Base-by-base conservation (phyloP, 495 filamentous ascomycete genomes). In the Cudoniella acicularis region DNA sequence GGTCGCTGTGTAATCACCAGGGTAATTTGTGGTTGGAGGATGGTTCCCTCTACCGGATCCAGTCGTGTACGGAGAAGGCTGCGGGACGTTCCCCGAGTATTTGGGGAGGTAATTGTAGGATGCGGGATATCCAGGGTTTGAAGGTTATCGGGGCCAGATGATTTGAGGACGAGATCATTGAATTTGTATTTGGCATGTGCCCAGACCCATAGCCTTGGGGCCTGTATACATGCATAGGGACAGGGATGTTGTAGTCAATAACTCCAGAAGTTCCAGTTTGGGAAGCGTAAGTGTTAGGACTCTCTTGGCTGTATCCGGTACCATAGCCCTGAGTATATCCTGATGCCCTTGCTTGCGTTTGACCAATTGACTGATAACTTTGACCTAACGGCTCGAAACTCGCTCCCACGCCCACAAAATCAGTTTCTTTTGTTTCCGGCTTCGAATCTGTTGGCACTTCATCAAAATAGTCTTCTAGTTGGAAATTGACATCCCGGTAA, bases 401-500 rank as follows among this genome's bases (percentile, higher is more conserved):
- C 10, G 48, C 20, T 25, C 48, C 48, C 10, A 50, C 21, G 11
- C 48, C 48, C 3, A 20, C 48, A 8, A 50, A 21, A 50, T 23
- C 48, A 3, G 18, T 9, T 13, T 23, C 48, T 10, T 50, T 26
- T 50, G 10, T 25, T 13, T 25, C 10, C 9, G 48, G 48, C 20
- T 50, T 50, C 18, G 11, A 10, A 26, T 50, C 48, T n/a, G n/a
- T 24, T 46, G 43, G 13, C n/a, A 46, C 23, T 26, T 36, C 48
- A 45, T 54, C 52, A 16, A 21, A 41, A 18, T 21, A 24, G 10
- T 62, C 60, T 9, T 54, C 61, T 11, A 11, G 46, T 23, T 16
- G 30, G 17, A 36, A 42, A 21, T 55, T 49, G 36, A 63, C 51
- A 21, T 53, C n/a, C 1, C 30, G 49, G 22, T 52, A 66, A 27